These are phyloP conservation scores for Coniochaeta sp. DNA, from an alignment of 2,329 filamentous ascomycete genomes.

Conservation along the genomic window DNA sequence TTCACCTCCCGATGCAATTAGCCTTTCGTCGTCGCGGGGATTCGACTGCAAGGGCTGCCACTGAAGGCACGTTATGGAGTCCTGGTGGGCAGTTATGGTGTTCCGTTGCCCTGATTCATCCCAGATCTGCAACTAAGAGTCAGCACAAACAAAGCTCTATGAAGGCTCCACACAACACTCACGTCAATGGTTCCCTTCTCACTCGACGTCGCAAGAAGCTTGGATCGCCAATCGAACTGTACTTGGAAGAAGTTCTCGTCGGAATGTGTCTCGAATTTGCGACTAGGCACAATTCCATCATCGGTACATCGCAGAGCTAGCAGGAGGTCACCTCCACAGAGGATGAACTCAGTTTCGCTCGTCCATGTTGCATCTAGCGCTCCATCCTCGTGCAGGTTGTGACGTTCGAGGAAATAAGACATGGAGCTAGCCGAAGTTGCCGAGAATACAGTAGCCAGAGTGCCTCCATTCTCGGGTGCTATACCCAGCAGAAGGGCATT, in stretches of 20 bases:
- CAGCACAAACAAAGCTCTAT: not conserved
- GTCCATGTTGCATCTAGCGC: constrained; percentile 54
- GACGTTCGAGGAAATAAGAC: constrained; percentile 38
- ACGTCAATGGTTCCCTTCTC: constrained; percentile 55
- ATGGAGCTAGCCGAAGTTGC: constrained; percentile 33
- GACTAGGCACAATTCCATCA: constrained; percentile 32
- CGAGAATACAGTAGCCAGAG: constrained; percentile 48
- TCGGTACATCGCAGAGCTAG: constrained; percentile 39
- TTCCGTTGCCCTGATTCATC: constrained; percentile 43
- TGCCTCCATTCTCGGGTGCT: constrained; percentile 44
- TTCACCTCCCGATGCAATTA: constrained; percentile 54
- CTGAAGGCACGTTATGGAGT: constrained; percentile 47
- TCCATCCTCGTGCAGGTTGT: constrained; percentile 39
- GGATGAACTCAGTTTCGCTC: constrained; percentile 47
- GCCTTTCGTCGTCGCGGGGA: constrained; percentile 37
- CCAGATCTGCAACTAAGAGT: constrained; percentile 36
- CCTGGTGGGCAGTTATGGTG: constrained; percentile 51
- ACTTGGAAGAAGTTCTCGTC: constrained; percentile 48
- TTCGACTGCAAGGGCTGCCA: constrained; percentile 49
- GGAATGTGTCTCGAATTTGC: constrained; percentile 43
- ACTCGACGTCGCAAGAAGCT: constrained; percentile 49
- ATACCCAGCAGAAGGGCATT: constrained; percentile 49
- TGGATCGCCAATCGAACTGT: constrained; percentile 46
- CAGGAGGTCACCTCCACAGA: constrained; percentile 50
- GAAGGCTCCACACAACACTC: constrained; percentile 21